Evolutionary conservation across 208 protist species (phyloP), one percentile per base, ranked within the genome.

Genomic region (Leptomonas pyrrhocoris): DNA sequence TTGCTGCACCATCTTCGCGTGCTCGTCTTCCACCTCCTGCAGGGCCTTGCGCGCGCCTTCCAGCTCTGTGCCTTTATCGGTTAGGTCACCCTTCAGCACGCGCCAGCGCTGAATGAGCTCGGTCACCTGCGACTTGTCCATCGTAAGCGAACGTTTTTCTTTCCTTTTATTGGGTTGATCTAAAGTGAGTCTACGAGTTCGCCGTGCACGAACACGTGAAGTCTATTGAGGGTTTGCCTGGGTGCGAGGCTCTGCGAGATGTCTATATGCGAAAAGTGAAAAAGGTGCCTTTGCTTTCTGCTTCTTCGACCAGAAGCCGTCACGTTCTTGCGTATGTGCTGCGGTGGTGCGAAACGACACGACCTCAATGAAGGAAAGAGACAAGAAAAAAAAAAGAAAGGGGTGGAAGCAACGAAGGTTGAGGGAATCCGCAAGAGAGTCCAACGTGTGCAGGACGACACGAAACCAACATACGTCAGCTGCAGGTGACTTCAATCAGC

Each of bases 31-130:
- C 13, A 88, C 59, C 54, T 80, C 77, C 43, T 86, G 62, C 12
- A 93, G 49, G 2, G 73, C 53, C 18, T 71, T 65, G 21, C 85
- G 74, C 6, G 64, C 65, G 25, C 69, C 68, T 38, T 94, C 83
- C 5, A 90, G 68, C 69, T 94, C 81, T 40, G 30, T 70, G 31
- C 81, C 82, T 34, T 87, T 86, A 30, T 74, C 64, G 28, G 83
- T 85, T 16, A 94, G 72, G 13, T 70, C 66, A 9, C 63, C 76
- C 58, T 67, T 89, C 54, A 95, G 84, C 45, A 69, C 68, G 42
- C 86, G 85, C 81, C 85, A 93, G 23, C 77, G 81, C 66, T 94
- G 80, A 54, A 95, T 90, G 21, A 92, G 77, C 40, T 90, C 81
- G 23, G 85, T 89, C 19, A 93, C 85, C 43, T 85, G 80, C 13